A percentile compares a stretch with the other conserved stretches of the same genome.
phyloP scores from a whole-genome alignment of 192 early-diverging fungal species.

The Allomyces macrogynus region DNA sequence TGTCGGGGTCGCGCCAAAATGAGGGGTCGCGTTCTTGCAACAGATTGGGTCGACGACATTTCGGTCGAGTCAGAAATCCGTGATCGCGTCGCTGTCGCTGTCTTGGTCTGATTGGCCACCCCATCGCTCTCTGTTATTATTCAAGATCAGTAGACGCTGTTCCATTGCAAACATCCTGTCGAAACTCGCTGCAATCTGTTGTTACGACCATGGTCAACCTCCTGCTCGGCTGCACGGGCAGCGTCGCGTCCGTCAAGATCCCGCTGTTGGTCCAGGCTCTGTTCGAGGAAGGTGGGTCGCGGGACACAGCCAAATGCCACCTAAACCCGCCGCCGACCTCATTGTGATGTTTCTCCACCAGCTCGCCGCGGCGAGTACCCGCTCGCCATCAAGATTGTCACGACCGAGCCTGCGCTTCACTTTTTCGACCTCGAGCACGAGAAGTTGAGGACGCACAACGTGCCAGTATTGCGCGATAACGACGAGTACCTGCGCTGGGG shows the following conservation, averaged over 20 bases:
- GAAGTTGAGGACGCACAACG: slow-evolving; percentile 13
- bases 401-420: slow-evolving; percentile 62
- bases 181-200: too few species aligned
- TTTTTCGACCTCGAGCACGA: slow-evolving; percentile 52
- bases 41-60: too few species aligned
- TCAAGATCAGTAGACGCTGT: background rate
- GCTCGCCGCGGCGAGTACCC: background rate
- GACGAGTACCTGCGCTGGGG: slow-evolving; percentile 72
- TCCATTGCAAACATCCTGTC: background rate
- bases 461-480: slow-evolving; percentile 50
- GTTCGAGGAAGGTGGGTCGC: slow-evolving; percentile 12
- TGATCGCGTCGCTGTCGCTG: too few species aligned
- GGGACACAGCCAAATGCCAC: background rate
- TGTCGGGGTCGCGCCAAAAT: too few species aligned
- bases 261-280: slow-evolving; percentile 42
- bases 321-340: background rate
- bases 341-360: background rate
- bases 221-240: slow-evolving; percentile 68
- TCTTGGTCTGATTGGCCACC: too few species aligned
- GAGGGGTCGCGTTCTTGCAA: too few species aligned
- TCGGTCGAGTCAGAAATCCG: too few species aligned
- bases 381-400: slow-evolving; percentile 47
- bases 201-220: slow-evolving; percentile 13
- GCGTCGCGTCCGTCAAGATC: slow-evolving; percentile 78
- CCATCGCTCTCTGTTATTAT: too few species aligned